phyloP scores from a whole-genome alignment of 2,329 filamentous ascomycete species.

The Geosmithia putterillii region DNA sequence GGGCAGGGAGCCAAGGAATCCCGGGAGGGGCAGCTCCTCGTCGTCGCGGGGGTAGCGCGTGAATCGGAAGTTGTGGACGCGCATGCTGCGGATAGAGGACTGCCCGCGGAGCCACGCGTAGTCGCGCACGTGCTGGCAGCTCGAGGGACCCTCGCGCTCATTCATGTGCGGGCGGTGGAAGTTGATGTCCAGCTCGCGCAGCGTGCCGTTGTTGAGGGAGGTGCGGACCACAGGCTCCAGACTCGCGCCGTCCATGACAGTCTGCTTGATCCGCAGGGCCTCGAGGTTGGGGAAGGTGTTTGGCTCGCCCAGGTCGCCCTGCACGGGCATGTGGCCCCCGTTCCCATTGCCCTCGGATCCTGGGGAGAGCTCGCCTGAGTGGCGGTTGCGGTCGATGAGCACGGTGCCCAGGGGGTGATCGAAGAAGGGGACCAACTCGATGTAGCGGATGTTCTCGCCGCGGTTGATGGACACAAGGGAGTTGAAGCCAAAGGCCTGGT shows the following conservation, averaged over 20 bases:
- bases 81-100: conserved; percentile 17
- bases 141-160: conserved; percentile 11
- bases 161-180: conserved; percentile 16
- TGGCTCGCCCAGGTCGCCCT: background rate
- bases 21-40: conserved; percentile 16
- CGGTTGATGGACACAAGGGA: conserved; percentile 7
- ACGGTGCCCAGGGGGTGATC: background rate
- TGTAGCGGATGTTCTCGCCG: conserved; percentile 12
- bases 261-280: conserved; percentile 10
- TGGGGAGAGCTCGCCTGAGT: background rate
- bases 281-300: conserved; percentile 1
- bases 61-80: conserved; percentile 22
- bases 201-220: conserved; percentile 12
- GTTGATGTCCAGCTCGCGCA: conserved; percentile 21
- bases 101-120: conserved; percentile 23
- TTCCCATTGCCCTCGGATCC: background rate
- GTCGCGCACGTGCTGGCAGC: conserved; percentile 14
- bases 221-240: conserved; percentile 11
- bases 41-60: conserved; percentile 12
- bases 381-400: background rate
- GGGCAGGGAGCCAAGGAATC: conserved; percentile 22
- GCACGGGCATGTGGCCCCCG: background rate
- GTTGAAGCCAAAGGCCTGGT: conserved; percentile 12
- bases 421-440: conserved; percentile 12
- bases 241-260: conserved; percentile 10